Conservation (phyloP, 2,329 filamentous ascomycete genomes). For the Penicillium sp. region DNA sequence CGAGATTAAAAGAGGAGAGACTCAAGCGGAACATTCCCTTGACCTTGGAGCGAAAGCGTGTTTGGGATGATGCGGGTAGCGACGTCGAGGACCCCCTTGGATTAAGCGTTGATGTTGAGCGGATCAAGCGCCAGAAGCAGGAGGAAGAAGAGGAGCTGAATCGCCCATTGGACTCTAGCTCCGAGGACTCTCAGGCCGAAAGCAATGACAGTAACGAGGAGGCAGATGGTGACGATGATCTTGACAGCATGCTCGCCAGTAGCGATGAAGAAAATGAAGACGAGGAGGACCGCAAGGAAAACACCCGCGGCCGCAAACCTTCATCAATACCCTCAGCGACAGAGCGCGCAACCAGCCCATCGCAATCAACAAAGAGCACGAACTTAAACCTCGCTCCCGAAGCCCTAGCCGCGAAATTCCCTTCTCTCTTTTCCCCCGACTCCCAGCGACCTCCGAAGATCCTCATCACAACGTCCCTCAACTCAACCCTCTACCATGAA, state of each 20-base stretch:
- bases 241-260: conserved; percentile 75
- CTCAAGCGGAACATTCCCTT: conserved; percentile 77
- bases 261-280: conserved; percentile 61
- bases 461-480: conserved; percentile 87
- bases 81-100: conserved; percentile 54
- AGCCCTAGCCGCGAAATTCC: conserved; percentile 65
- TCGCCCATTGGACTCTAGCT: conserved; percentile 34
- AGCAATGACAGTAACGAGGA: conserved; percentile 31
- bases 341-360: conserved; percentile 60
- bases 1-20: conserved; percentile 73
- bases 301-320: conserved; percentile 36
- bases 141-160: conserved; percentile 51
- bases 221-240: conserved; percentile 57
- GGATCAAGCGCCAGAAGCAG: conserved; percentile 53
- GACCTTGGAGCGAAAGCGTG: conserved; percentile 84
- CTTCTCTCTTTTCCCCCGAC: conserved; percentile 59
- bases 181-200: conserved; percentile 43
- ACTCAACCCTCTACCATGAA: conserved; percentile 84
- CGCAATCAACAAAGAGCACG: conserved; percentile 61
- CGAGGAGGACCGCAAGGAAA: conserved; percentile 51
- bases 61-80: conserved; percentile 78
- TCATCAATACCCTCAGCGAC: conserved; percentile 46
- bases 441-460: conserved; percentile 74
- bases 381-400: conserved; percentile 66
- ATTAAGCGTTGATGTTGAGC: conserved; percentile 53